Base-by-base conservation (phyloP, 1,284 basidiomycete genomes). In the Peniophora sp. region DNA sequence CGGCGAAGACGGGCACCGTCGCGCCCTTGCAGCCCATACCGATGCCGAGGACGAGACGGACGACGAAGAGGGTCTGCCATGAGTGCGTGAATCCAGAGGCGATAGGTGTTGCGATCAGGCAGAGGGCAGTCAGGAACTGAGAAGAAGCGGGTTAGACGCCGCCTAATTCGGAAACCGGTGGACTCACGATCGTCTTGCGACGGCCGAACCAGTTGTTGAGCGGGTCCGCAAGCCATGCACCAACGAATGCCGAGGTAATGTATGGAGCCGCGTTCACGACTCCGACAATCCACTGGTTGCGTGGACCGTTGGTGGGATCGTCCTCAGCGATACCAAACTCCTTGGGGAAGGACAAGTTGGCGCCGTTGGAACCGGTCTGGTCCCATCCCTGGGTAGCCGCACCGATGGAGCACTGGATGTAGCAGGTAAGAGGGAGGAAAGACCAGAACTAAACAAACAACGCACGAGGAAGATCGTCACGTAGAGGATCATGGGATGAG, bases 221-320 rank as follows among this genome's bases (percentile, higher is more conserved):
- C 6, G 88, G 89, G 45, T 82, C 81, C 0, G 85, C 85, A 45
- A 89, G 64, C 86, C 85, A 89, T 64, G 77, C 83, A 14, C 78
- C 71, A 20, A 83, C 55, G 25, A 79, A 56, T 19, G 76, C 79
- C 56, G 78, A 81, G 34, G 72, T 61, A 58, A 85, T 73, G 67
- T 91, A 91, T 19, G 86, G 86, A 0, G 83, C 84, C 14, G 82
- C 77, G 61, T 89, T 90, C 53, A 92, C 77, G 32, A 89, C 65
- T 41, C 89, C 89, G 23, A 87, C 71, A 2, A 90, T 55, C 85
- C 85, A 90, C 50, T 78, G 71, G 61, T 87, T 75, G 22, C 69
- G 66, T 43, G 65, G 59, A 12, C 50, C 56, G 45, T 64, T 57
- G 2, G 44, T 51, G 12, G 54, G 51, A 1, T 22, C 38, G n/a